Conservation (phyloP, 2,329 filamentous ascomycete genomes). For the Byssochlamys sp. region DNA sequence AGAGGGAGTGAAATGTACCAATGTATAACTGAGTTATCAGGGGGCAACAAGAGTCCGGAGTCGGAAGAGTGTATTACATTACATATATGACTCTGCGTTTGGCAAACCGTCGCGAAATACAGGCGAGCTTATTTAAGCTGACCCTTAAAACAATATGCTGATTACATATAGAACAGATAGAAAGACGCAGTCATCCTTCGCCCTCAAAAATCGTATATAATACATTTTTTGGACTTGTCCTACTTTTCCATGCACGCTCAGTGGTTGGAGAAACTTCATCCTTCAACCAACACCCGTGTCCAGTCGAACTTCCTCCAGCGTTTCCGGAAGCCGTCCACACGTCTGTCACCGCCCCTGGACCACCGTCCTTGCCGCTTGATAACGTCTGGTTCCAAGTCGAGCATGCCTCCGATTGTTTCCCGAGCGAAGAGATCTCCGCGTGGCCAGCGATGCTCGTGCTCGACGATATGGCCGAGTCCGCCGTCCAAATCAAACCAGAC, state of each 20-base stretch:
- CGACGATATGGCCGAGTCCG: slow-evolving; percentile 82
- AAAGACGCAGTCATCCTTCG: not conserved
- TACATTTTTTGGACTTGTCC: not conserved
- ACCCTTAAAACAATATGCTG: not conserved
- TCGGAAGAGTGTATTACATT: too few species aligned
- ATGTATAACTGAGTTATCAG: too few species aligned
- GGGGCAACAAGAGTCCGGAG: too few species aligned
- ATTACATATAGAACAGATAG: not conserved
- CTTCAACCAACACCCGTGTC: slow-evolving; percentile 54
- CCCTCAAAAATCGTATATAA: not conserved
- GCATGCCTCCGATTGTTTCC: slow-evolving; percentile 84
- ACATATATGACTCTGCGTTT: not conserved
- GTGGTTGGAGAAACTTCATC: slow-evolving; percentile 9
- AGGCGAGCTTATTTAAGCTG: not conserved
- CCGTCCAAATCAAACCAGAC: slow-evolving; percentile 91
- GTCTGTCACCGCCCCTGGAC: slow-evolving; percentile 55
- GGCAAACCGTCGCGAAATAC: not conserved
- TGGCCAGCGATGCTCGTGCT: slow-evolving; percentile 78
- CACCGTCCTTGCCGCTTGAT: slow-evolving; percentile 87
- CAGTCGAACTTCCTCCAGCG: slow-evolving; percentile 92
- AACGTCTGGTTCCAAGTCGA: slow-evolving; percentile 69
- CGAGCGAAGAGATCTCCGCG: slow-evolving; percentile 83
- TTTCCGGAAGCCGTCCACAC: slow-evolving; percentile 70
- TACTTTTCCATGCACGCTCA: not conserved
- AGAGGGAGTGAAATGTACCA: not conserved